These are phyloP conservation scores for Mortierella alpina DNA, from an alignment of 192 early-diverging fungal species.

Conservation along the genomic window DNA sequence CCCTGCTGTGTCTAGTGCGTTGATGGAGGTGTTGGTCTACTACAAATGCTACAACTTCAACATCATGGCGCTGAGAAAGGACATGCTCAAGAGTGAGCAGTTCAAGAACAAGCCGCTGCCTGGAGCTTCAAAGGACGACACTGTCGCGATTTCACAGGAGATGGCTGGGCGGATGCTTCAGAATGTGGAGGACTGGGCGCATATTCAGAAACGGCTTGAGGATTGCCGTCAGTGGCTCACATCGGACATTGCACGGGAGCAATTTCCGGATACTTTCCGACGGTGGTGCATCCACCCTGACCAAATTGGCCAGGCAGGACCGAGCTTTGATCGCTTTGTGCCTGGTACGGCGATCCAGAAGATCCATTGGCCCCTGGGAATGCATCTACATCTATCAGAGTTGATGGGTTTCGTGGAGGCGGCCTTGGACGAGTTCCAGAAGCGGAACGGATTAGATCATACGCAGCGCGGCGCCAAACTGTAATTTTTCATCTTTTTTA, in stretches of 20 bases:
- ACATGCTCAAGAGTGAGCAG: constrained; percentile 43
- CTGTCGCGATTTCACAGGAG: constrained; percentile 23
- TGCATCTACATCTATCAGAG: constrained; percentile 33
- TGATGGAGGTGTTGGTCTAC: constrained; percentile 45
- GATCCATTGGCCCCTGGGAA: constrained; percentile 44
- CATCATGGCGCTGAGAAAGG: constrained; percentile 21
- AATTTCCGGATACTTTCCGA: constrained; percentile 42
- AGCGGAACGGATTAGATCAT: constrained; percentile 13
- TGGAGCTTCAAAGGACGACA: not conserved
- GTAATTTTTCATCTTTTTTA: not conserved
- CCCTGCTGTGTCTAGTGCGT: constrained; percentile 8
- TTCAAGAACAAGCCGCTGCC: constrained; percentile 12
- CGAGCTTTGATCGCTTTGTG: constrained; percentile 21
- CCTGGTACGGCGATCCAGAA: constrained; percentile 23
- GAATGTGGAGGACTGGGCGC: constrained; percentile 44
- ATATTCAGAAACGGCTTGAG: constrained; percentile 48
- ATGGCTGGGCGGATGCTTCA: constrained; percentile 39
- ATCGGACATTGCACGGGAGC: constrained; percentile 25
- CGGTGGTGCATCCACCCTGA: constrained; percentile 49
- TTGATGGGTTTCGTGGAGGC: constrained; percentile 37
- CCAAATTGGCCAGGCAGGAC: constrained; percentile 17
- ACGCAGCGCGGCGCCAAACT: not conserved
- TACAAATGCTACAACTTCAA: constrained; percentile 44
- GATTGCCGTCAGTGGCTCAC: constrained; percentile 39
- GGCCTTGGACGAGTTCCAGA: constrained; percentile 31